phyloP scores from a whole-genome alignment of 345 rosid species.

The Trapa bicornis region DNA sequence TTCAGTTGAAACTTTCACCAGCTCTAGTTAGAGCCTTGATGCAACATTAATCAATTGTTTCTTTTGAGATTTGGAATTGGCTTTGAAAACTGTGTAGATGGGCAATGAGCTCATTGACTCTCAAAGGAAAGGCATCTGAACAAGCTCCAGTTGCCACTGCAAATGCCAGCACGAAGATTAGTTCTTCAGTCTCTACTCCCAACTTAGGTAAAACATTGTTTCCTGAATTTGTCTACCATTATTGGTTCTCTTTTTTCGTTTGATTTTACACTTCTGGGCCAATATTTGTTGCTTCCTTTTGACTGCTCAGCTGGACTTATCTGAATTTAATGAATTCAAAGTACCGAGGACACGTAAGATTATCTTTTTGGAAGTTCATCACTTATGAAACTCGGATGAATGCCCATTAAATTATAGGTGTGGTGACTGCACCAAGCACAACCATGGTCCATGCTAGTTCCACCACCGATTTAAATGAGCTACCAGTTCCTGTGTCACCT shows the following conservation, averaged over 20 bases:
- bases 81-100: slow-evolving; percentile 36
- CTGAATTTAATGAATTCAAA: neutral
- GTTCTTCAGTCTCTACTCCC: slow-evolving; percentile 43
- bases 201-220: slow-evolving; percentile 45
- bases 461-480: slow-evolving; percentile 59
- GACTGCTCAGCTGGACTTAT: neutral
- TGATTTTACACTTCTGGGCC: neutral
- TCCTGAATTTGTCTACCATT: neutral
- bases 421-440: slow-evolving; percentile 41
- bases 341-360: neutral
- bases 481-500: slow-evolving; percentile 64
- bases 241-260: neutral
- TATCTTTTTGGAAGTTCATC: neutral
- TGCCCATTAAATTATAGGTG: slow-evolving; percentile 24
- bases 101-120: slow-evolving; percentile 98
- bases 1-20: neutral
- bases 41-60: neutral
- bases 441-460: slow-evolving; percentile 46
- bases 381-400: neutral
- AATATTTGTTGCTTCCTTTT: neutral
- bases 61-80: slow-evolving; percentile 5
- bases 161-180: slow-evolving; percentile 25
- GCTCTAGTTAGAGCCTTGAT: neutral
- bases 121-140: slow-evolving; percentile 82
- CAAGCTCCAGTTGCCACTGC: slow-evolving; percentile 60